Evolutionary conservation across 345 rosid genomes (phyloP), one percentile per base, ranked within the genome.

Genomic region (Nephelium lappaceum): DNA sequence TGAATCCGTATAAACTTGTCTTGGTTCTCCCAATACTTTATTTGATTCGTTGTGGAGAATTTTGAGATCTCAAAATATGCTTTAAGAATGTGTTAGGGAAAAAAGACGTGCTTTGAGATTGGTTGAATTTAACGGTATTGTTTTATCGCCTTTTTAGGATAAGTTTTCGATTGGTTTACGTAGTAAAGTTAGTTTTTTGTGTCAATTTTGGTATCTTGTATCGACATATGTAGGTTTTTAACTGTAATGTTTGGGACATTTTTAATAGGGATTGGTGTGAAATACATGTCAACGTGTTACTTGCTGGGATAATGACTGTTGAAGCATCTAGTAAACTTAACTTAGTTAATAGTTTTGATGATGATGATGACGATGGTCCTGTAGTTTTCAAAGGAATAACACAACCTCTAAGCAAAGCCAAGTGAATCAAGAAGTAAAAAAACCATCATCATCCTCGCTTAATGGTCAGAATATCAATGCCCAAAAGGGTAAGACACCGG

Each of bases 351-450:
- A 87, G 85, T 79, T 78, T 71, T 47, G 85, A 85, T 60, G 91
- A 88, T 3, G 92, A 87, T 24, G 92, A 88, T 0, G 97, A 93
- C 7, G 95, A 87, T 2, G 80, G 47, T 45, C 98, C 98, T 60
- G 0, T 87, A 15, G 75, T 83, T 73, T 90, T 90, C 75, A 93
- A 82, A 90, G 98, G 89, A 78, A 8, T 70, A 86, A 15, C 67
- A 72, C 79, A 18, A 41, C 88, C 64, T 86, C 93, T 72, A 91
- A 85, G 86, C 86, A 86, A 21, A 93, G 79, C 84, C 95, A 87
- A 27, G 77, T 83, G 9, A 94, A 81, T 49, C 38, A 79, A 0
- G 90, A 89, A 57, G 68, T 79, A 7, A 90, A 84, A 86, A 90
- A 78, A 73, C 67, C 86, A 57, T 72, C 81, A 1, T 84, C 86